These are phyloP conservation scores for Balamuthia mandrillaris DNA, from an alignment of 208 protist genomes.

Conservation along the genomic window DNA sequence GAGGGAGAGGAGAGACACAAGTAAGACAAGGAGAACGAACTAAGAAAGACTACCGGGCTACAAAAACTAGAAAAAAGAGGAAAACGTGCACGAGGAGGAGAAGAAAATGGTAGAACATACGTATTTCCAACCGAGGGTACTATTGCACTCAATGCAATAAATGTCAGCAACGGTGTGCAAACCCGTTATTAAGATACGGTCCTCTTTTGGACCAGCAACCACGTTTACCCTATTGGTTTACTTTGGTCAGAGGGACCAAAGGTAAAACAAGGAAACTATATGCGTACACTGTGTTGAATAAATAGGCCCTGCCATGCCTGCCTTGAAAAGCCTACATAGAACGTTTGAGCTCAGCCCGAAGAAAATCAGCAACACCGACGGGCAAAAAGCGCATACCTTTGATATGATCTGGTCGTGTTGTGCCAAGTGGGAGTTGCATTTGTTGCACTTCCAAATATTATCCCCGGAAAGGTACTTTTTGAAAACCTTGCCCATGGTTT, in stretches of 20 bases:
- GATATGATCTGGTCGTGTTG: background rate
- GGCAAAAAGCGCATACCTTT: background rate
- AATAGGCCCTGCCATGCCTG: constrained; percentile 40
- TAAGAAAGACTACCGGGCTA: background rate
- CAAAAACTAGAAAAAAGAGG: too few relatives aligned
- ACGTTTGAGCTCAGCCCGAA: background rate
- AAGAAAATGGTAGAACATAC: constrained; percentile 2
- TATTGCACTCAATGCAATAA: constrained; percentile 47
- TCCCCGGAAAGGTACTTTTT: background rate
- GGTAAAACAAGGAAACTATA: background rate
- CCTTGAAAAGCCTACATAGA: constrained; percentile 40
- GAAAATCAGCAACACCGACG: background rate
- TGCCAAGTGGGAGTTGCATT: background rate
- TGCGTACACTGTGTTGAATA: constrained; percentile 40
- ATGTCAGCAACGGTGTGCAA: constrained; percentile 57
- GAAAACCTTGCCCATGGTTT: background rate
- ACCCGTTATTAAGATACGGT: constrained; percentile 53
- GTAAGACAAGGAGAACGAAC: background rate
- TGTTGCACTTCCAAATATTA: background rate
- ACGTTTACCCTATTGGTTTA: constrained; percentile 38
- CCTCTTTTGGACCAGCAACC: constrained; percentile 39
- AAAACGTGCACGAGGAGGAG: too few relatives aligned
- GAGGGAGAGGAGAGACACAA: background rate
- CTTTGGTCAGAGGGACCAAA: too few relatives aligned
- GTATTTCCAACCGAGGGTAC: constrained; percentile 58